Evolutionary conservation across 148 eudicot species (phyloP).

Genomic region (Linanthus parryae): DNA sequence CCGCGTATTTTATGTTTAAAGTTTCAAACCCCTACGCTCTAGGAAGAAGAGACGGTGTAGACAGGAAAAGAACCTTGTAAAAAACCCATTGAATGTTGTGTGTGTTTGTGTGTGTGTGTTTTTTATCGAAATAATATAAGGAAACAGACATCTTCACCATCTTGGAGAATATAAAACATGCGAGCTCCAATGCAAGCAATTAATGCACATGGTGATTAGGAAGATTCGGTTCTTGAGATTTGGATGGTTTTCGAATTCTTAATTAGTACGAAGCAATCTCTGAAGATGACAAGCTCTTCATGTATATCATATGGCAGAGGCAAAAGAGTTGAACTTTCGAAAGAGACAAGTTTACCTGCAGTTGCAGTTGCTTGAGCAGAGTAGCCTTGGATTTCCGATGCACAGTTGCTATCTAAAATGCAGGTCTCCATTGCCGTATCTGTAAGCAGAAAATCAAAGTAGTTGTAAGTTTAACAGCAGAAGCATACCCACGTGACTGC

Average conservation of each 20-base stretch:
- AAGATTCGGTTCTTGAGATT: slow-evolving; percentile 83
- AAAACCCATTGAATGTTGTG: too few relatives aligned
- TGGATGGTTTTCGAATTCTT: slow-evolving; percentile 32
- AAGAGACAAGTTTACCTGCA: slow-evolving; percentile 16
- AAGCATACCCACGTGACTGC: slow-evolving; percentile 25
- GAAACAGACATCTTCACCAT: slow-evolving; percentile 93
- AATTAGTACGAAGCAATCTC: too few relatives aligned
- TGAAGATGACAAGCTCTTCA: slow-evolving; percentile 5
- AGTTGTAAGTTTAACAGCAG: slow-evolving; percentile 7
- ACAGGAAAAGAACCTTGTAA: slow-evolving; percentile 68
- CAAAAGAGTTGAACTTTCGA: neutral
- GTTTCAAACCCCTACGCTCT: slow-evolving; percentile 40
- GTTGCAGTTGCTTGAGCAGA: slow-evolving; percentile 20
- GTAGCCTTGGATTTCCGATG: slow-evolving; percentile 30
- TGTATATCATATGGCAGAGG: too few relatives aligned
- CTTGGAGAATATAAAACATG: slow-evolving; percentile 54
- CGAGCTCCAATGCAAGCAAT: slow-evolving; percentile 66
- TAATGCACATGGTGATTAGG: slow-evolving; percentile 73
- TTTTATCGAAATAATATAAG: slow-evolving; percentile 17
- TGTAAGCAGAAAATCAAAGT: neutral
- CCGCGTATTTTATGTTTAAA: slow-evolving; percentile 22
- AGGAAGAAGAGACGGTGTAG: slow-evolving; percentile 47
- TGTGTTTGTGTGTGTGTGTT: slow-evolving; percentile 27
- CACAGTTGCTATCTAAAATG: slow-evolving; percentile 8
- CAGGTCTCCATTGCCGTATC: slow-evolving; percentile 6